These are phyloP conservation scores for Hypoxylon cercidicola DNA, from an alignment of 495 filamentous ascomycete species.

Conservation along the genomic window DNA sequence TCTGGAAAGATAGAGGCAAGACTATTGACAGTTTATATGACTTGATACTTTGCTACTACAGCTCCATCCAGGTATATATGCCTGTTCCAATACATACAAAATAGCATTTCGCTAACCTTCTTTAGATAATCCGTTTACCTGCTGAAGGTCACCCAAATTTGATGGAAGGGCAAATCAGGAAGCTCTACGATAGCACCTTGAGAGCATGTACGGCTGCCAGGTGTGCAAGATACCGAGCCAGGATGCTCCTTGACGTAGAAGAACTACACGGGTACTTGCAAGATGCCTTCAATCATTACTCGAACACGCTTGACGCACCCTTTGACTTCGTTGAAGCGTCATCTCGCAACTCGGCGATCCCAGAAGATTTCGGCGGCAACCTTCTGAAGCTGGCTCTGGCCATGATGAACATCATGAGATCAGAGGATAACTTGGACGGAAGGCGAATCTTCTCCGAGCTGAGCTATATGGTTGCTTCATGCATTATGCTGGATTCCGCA, in stretches of 20 bases:
- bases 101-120: too few species aligned
- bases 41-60: too few species aligned
- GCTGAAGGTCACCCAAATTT: conserved; percentile 33
- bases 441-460: conserved; percentile 52
- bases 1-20: too few species aligned
- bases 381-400: conserved; percentile 56
- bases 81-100: too few species aligned
- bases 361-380: conserved; percentile 58
- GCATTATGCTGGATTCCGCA: conserved; percentile 59
- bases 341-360: conserved; percentile 51
- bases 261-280: conserved; percentile 57
- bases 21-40: too few species aligned
- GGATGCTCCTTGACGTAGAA: conserved; percentile 57
- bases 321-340: conserved; percentile 63
- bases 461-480: conserved; percentile 59
- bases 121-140: too few species aligned
- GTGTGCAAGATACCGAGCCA: conserved; percentile 43
- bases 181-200: conserved; percentile 53
- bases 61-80: too few species aligned
- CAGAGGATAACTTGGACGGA: not conserved
- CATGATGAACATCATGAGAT: conserved; percentile 36
- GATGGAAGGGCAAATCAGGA: conserved; percentile 56
- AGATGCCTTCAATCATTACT: conserved; percentile 63
- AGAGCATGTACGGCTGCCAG: conserved; percentile 44
- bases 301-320: conserved; percentile 52